phyloP scores from a whole-genome alignment of 495 filamentous ascomycete genomes.

The Hamigera avellanea region DNA sequence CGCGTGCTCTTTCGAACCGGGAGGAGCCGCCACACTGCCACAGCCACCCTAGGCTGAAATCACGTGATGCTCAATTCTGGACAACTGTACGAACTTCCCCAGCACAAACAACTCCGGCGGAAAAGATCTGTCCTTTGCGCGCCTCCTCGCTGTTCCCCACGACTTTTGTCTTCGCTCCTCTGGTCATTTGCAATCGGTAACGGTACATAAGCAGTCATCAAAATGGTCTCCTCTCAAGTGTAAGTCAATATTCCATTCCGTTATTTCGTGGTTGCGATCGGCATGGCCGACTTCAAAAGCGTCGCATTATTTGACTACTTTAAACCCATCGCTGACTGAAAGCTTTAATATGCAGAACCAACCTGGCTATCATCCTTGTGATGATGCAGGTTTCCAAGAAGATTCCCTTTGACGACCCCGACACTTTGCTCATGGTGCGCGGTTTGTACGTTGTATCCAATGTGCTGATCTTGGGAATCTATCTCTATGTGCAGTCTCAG shows the following conservation, averaged over 20 bases:
- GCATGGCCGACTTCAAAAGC: background rate
- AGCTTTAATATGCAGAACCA: slow-evolving; percentile 50
- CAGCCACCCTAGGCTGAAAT: background rate
- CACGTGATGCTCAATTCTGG: slow-evolving; percentile 16
- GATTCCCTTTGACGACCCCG: slow-evolving; percentile 87
- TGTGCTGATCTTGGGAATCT: slow-evolving; percentile 70
- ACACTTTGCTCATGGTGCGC: slow-evolving; percentile 73
- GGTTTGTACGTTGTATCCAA: slow-evolving; percentile 78
- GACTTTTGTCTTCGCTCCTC: slow-evolving; percentile 6
- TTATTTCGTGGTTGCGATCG: background rate
- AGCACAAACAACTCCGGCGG: slow-evolving; percentile 3
- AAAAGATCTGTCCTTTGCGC: slow-evolving; percentile 17
- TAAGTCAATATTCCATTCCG: slow-evolving; percentile 10
- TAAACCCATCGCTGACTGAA: slow-evolving; percentile 3
- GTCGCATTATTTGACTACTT: no score
- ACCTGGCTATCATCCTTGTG: slow-evolving; percentile 85
- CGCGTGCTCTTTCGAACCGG: background rate
- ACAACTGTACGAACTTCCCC: slow-evolving; percentile 18
- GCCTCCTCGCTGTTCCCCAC: slow-evolving; percentile 10
- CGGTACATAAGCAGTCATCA: slow-evolving; percentile 9
- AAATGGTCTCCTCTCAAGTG: slow-evolving; percentile 40
- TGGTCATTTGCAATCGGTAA: no score
- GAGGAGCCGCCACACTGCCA: background rate
- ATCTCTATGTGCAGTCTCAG: slow-evolving; percentile 67
- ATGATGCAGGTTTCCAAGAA: slow-evolving; percentile 98